These are phyloP conservation scores for Malassezia slooffiae DNA, from an alignment of 1,284 basidiomycete genomes.

Conservation along the genomic window DNA sequence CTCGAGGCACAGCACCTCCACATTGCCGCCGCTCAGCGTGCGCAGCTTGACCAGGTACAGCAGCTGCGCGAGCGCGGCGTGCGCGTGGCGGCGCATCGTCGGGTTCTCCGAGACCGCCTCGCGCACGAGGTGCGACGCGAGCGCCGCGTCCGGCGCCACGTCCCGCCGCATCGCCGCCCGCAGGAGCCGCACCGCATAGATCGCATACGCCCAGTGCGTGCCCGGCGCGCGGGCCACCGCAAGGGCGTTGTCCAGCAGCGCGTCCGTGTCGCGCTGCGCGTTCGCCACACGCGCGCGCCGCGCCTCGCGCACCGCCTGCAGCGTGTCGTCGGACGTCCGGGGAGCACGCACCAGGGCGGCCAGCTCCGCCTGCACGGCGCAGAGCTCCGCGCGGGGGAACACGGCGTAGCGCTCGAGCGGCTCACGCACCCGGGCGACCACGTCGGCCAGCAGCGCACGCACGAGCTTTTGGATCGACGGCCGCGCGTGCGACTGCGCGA, in stretches of 20 bases:
- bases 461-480: constrained; percentile 82
- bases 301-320: constrained; percentile 28
- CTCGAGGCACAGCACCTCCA: constrained; percentile 68
- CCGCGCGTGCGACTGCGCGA: constrained; percentile 84
- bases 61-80: constrained; percentile 66
- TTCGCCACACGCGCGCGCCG: constrained; percentile 36
- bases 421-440: constrained; percentile 44
- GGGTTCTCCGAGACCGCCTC: constrained; percentile 61
- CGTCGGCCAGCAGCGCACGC: constrained; percentile 60
- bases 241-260: constrained; percentile 58
- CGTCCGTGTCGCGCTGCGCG: constrained; percentile 46
- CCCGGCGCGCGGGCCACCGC: constrained; percentile 57
- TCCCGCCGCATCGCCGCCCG: constrained; percentile 66
- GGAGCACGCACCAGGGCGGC: constrained; percentile 4
- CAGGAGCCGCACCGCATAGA: constrained; percentile 66
- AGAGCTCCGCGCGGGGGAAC: constrained; percentile 20
- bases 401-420: constrained; percentile 30
- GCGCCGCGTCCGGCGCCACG: constrained; percentile 55
- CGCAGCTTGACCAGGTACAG: constrained; percentile 72
- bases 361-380: constrained; percentile 12
- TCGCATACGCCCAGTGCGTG: constrained; percentile 84
- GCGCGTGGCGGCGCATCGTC: constrained; percentile 62
- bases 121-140: constrained; percentile 51
- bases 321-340: too few species aligned
- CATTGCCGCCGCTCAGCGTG: constrained; percentile 60